Evolutionary conservation across 1,284 basidiomycete genomes (phyloP).

Genomic region (Cutaneotrichosporon sp.): DNA sequence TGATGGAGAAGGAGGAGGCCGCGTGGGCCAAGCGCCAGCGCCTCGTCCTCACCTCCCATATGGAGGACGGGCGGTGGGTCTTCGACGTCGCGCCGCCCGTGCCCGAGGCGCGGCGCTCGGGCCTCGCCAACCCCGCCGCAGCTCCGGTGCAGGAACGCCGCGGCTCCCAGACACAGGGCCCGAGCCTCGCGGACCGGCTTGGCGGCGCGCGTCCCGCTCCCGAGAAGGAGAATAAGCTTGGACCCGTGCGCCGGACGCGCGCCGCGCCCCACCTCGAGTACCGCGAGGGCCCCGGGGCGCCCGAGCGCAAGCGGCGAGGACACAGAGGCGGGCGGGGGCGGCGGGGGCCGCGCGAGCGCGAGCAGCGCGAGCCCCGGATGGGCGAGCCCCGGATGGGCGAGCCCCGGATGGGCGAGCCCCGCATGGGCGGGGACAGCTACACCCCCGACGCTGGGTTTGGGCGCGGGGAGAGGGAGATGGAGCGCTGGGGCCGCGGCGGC

Average conservation of each 20-base stretch:
- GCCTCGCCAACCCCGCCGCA: not conserved
- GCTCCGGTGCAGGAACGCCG: too few species aligned
- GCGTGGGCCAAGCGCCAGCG: slow-evolving; percentile 50
- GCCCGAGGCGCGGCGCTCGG: slow-evolving; percentile 1
- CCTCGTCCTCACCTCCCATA: slow-evolving; percentile 32
- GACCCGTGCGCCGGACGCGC: not conserved
- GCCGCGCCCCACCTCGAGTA: slow-evolving; percentile 4
- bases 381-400: too few species aligned
- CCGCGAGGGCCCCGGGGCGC: slow-evolving; percentile 13
- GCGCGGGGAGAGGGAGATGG: too few species aligned
- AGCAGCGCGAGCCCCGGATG: not conserved
- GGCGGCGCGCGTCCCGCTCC: not conserved
- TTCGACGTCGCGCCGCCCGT: slow-evolving; percentile 9
- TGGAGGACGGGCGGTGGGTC: slow-evolving; percentile 7
- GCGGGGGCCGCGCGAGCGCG: not conserved
- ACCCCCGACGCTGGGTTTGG: too few species aligned
- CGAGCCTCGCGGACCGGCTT: not conserved
- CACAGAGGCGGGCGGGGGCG: not conserved
- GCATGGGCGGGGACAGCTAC: too few species aligned
- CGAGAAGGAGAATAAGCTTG: not conserved
- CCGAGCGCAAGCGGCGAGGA: not conserved
- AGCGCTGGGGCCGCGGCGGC: too few species aligned
- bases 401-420: too few species aligned
- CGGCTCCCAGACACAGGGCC: too few species aligned
- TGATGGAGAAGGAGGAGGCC: slow-evolving; percentile 45